A percentile compares a stretch with the other conserved stretches of the same genome.
Conservation (phyloP, 371 early-diverging fungal species). For the Ordospora colligata region DNA sequence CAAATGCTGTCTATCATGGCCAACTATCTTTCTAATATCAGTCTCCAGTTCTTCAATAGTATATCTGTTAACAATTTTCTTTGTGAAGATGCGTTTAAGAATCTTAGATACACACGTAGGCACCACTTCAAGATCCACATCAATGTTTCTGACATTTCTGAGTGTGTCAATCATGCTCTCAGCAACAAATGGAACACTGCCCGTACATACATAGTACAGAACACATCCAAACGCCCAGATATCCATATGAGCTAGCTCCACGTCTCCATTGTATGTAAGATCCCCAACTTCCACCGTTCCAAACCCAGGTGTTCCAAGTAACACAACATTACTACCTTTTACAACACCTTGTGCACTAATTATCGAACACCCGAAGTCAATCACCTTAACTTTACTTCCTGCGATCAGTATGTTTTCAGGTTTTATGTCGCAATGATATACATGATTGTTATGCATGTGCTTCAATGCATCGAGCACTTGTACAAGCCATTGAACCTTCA, state of each 20-base stretch:
- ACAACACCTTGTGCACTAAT: neutral
- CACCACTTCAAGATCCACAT: neutral
- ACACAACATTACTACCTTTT: neutral
- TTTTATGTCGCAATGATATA: conserved; percentile 42
- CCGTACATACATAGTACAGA: conserved; percentile 11
- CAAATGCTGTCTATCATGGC: too few species aligned
- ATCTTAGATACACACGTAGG: too few species aligned
- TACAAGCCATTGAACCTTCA: neutral
- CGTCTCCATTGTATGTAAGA: neutral
- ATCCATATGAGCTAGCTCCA: conserved; percentile 5
- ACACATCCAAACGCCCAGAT: conserved; percentile 24
- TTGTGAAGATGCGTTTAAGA: too few species aligned
- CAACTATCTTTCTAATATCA: too few species aligned
- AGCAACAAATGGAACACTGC: neutral
- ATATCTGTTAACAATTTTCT: too few species aligned
- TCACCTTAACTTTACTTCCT: neutral
- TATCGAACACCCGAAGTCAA: conserved; percentile 30
- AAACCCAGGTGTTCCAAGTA: conserved; percentile 18
- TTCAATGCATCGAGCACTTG: conserved; percentile 27
- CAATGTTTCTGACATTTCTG: neutral
- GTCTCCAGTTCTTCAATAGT: too few species aligned
- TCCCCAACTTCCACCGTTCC: conserved; percentile 7
- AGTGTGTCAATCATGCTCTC: neutral
- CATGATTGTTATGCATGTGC: conserved; percentile 8
- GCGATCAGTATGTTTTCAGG: conserved; percentile 28